A percentile compares a stretch with the other conserved stretches of the same genome.
These are phyloP conservation scores for Phytopythium montanum DNA, from an alignment of 352 stramenopile genomes.

Conservation along the genomic window DNA sequence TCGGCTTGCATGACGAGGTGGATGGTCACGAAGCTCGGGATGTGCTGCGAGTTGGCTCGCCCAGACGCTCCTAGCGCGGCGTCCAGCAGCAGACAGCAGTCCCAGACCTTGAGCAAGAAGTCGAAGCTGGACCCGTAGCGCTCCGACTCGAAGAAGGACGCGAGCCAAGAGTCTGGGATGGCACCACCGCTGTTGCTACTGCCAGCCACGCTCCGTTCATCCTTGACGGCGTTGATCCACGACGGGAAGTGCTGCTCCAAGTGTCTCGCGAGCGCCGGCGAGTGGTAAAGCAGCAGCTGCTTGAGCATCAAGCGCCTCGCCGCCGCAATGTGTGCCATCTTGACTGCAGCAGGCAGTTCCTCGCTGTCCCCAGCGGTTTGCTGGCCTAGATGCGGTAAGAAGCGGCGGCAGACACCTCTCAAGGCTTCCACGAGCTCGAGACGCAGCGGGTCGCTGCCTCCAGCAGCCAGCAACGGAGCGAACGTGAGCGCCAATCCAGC, in stretches of 20 bases:
- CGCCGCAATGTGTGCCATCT: constrained; percentile 20
- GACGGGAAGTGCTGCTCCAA: constrained; percentile 71
- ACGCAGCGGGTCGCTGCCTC: constrained; percentile 65
- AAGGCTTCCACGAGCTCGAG: constrained; percentile 56
- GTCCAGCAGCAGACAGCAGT: constrained; percentile 57
- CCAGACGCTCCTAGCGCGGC: constrained; percentile 16
- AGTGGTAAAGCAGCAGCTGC: constrained; percentile 73
- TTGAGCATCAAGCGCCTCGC: constrained; percentile 53
- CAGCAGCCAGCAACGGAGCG: constrained; percentile 44
- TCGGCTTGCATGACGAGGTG: constrained; percentile 51
- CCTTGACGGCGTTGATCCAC: constrained; percentile 39
- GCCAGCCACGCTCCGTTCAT: constrained; percentile 10
- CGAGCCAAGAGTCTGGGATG: constrained; percentile 68
- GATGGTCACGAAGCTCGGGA: constrained; percentile 30
- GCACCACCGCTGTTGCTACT: constrained; percentile 6
- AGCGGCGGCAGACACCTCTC: constrained; percentile 33
- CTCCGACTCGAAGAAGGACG: constrained; percentile 70
- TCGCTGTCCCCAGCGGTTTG: constrained; percentile 10
- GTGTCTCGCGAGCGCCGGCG: constrained; percentile 60
- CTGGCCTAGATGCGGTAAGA: constrained; percentile 49
- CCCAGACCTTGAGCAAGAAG: constrained; percentile 62
- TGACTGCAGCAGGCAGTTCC: not conserved
- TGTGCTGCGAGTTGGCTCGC: not conserved
- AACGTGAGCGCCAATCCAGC: constrained; percentile 51
- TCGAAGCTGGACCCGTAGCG: constrained; percentile 40